A percentile compares a stretch with the other conserved stretches of the same genome.
Evolutionary conservation across 2,329 filamentous ascomycete species (phyloP).

Genomic region (Epichloe brachyelytri): DNA sequence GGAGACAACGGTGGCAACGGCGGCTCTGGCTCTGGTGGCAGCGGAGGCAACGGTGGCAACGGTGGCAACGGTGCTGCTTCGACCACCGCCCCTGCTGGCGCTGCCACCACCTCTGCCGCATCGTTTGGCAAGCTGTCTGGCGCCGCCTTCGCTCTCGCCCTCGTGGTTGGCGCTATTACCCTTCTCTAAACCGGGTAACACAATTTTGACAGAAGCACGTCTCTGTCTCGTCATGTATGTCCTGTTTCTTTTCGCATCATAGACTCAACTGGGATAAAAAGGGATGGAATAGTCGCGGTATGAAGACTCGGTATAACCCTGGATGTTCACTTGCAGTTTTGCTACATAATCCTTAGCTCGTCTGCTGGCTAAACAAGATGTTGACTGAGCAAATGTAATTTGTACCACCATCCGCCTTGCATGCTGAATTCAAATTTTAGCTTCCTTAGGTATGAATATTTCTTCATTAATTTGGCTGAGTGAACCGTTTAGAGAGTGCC

Average conservation of each 20-base stretch:
- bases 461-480: too few relatives aligned
- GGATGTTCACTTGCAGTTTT: not conserved
- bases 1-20: not conserved
- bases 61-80: not conserved
- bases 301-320: not conserved
- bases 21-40: constrained; percentile 6
- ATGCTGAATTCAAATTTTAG: not conserved
- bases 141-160: constrained; percentile 8
- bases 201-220: not conserved
- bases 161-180: constrained; percentile 6
- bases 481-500: too few relatives aligned
- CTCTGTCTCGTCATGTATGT: not conserved
- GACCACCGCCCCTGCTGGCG: not conserved
- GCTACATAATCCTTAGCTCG: not conserved
- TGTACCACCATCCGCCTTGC: not conserved
- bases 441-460: not conserved
- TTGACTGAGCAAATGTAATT: not conserved
- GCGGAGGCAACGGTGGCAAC: not conserved
- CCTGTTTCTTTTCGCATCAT: constrained; percentile 2
- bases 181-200: constrained; percentile 5
- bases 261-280: not conserved
- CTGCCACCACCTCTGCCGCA: not conserved
- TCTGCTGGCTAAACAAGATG: not conserved
- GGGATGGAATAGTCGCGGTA: not conserved
- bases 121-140: constrained; percentile 7